phyloP scores from a whole-genome alignment of 75 land plant genomes.

The Picea glauca region DNA sequence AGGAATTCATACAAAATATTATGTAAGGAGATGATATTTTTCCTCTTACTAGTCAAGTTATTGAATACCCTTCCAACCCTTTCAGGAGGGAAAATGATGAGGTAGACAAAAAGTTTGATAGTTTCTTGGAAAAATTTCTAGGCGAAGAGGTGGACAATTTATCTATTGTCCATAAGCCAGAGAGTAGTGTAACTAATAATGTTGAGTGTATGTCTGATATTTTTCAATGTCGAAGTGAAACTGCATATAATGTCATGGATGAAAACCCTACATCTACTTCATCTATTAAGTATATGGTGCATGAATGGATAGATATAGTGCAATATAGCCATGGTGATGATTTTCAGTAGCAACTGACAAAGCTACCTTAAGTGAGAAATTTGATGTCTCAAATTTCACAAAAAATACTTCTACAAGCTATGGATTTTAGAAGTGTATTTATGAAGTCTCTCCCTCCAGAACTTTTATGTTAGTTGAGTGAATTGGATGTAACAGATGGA shows the following conservation, averaged over 20 bases:
- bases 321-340: background rate
- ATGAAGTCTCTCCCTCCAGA: background rate
- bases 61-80: no score
- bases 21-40: no score
- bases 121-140: no score
- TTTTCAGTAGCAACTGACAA: slow-evolving; percentile 14
- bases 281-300: background rate
- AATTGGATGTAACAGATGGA: background rate
- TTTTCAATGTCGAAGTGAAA: no score
- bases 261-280: background rate
- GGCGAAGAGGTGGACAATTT: no score
- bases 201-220: no score
- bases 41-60: no score
- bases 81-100: no score
- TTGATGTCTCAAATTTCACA: slow-evolving; percentile 42
- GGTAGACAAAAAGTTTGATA: no score
- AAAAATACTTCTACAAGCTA: slow-evolving; percentile 29
- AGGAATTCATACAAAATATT: no score
- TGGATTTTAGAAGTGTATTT: slow-evolving; percentile 8
- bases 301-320: background rate
- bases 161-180: no score
- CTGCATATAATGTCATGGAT: background rate
- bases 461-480: background rate
- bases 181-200: no score
- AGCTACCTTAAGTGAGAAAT: slow-evolving; percentile 30